Conservation (phyloP, 805 yeast species). For the Ogataea methanolica region DNA sequence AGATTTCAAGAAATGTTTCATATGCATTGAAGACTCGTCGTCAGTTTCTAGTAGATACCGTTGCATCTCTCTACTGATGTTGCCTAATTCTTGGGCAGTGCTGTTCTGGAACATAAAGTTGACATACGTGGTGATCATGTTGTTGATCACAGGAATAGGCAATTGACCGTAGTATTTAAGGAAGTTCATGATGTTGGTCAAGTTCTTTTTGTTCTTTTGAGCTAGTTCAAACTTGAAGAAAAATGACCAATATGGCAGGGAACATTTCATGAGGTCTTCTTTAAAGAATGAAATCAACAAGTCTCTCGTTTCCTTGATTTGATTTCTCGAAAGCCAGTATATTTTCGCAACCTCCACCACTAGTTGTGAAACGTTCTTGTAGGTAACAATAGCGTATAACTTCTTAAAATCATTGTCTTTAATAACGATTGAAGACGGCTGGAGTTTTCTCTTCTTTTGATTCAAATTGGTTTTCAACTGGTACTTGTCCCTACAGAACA, state of each 20-base stretch:
- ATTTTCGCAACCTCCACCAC: conserved; percentile 25
- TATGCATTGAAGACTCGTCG: conserved; percentile 26
- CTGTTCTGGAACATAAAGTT: conserved; percentile 32
- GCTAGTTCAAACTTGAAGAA: conserved; percentile 50
- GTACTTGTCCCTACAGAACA: conserved; percentile 11
- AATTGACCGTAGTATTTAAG: conserved; percentile 42
- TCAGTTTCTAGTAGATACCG: conserved; percentile 28
- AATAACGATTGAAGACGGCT: neutral
- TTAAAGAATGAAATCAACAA: conserved; percentile 22
- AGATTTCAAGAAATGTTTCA: conserved; percentile 29
- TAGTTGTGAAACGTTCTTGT: conserved; percentile 23
- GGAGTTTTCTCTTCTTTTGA: conserved; percentile 5
- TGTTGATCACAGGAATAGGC: conserved; percentile 45
- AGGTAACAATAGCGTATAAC: conserved; percentile 14
- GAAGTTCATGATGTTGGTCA: conserved; percentile 40
- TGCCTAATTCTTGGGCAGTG: conserved; percentile 16
- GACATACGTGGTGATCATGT: conserved; percentile 33
- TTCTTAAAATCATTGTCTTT: conserved; percentile 11
- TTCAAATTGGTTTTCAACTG: neutral
- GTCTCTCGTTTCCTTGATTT: conserved; percentile 22
- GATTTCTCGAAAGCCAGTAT: conserved; percentile 20
- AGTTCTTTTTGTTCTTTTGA: conserved; percentile 39
- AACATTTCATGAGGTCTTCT: conserved; percentile 32
- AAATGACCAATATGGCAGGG: conserved; percentile 52
- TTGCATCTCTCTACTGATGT: conserved; percentile 20